phyloP scores from a whole-genome alignment of 768 basidiomycete species.

The Lentinus tigrinus region DNA sequence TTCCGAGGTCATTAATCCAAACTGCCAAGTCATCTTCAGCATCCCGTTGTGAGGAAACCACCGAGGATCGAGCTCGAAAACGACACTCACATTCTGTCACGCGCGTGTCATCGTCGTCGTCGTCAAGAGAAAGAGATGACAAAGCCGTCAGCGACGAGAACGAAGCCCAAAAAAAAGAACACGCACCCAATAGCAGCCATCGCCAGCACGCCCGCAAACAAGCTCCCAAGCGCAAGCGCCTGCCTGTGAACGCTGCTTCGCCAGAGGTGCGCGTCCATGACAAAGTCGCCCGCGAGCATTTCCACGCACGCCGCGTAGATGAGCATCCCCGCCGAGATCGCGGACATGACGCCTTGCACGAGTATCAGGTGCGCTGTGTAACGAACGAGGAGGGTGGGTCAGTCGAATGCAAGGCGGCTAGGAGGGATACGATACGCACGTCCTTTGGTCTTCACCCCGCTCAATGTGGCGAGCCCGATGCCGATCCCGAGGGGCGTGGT shows the following conservation, averaged over 20 bases:
- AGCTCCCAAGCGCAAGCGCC: conserved; percentile 55
- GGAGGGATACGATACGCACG: conserved; percentile 13
- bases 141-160: too few species aligned
- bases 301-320: conserved; percentile 83
- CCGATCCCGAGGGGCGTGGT: conserved; percentile 73
- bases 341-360: conserved; percentile 73
- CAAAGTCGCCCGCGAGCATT: conserved; percentile 86
- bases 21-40: too few species aligned
- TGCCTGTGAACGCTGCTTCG: conserved; percentile 40
- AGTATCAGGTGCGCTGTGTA: conserved; percentile 47
- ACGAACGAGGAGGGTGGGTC: not conserved
- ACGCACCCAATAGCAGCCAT: conserved; percentile 42
- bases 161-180: conserved; percentile 25
- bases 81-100: too few species aligned
- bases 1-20: too few species aligned
- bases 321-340: conserved; percentile 81
- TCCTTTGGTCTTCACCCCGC: conserved; percentile 28
- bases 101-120: too few species aligned
- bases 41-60: too few species aligned
- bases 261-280: conserved; percentile 63
- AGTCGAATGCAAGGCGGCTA: not conserved
- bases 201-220: conserved; percentile 57
- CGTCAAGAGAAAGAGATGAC: too few species aligned
- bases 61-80: too few species aligned
- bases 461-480: conserved; percentile 52